Evolutionary conservation across 73 alveolate genomes (phyloP).

Genomic region (Paramecium bursaria): DNA sequence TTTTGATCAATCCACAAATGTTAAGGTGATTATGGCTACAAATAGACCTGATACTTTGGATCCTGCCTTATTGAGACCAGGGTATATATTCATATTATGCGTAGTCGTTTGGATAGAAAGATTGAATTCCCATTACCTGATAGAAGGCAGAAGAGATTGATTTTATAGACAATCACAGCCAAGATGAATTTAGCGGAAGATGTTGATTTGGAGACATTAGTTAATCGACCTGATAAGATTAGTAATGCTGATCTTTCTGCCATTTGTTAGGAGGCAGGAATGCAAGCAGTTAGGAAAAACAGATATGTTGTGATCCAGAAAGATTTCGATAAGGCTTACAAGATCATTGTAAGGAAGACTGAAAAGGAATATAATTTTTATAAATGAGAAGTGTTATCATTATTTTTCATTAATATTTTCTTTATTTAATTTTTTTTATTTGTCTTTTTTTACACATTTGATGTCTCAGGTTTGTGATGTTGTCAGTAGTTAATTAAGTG

Average conservation of each 20-base stretch:
- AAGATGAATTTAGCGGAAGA: conserved; percentile 98
- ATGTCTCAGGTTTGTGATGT: no score
- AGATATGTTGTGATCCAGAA: conserved; percentile 98
- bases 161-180: conserved; percentile 95
- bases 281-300: conserved; percentile 97
- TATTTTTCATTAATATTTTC: no score
- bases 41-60: conserved; percentile 98
- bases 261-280: conserved; percentile 99
- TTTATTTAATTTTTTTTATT: no score
- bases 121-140: conserved; percentile 99
- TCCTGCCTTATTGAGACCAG: conserved; percentile 99
- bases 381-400: conserved; percentile 71
- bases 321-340: conserved; percentile 98
- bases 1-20: conserved; percentile 92
- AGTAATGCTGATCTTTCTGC: conserved; percentile 99
- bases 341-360: conserved; percentile 94
- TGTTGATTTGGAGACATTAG: conserved; percentile 98
- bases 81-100: conserved; percentile 35
- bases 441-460: no score
- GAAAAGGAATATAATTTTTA: conserved; percentile 82
- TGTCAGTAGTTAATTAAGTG: no score
- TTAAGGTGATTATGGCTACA: conserved; percentile 98
- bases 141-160: conserved; percentile 96
- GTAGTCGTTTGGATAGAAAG: conserved; percentile 90
- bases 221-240: conserved; percentile 97